Evolutionary conservation across 306 rosid genomes (phyloP), one percentile per base, ranked within the genome.

Genomic region (Potentilla sterilis): DNA sequence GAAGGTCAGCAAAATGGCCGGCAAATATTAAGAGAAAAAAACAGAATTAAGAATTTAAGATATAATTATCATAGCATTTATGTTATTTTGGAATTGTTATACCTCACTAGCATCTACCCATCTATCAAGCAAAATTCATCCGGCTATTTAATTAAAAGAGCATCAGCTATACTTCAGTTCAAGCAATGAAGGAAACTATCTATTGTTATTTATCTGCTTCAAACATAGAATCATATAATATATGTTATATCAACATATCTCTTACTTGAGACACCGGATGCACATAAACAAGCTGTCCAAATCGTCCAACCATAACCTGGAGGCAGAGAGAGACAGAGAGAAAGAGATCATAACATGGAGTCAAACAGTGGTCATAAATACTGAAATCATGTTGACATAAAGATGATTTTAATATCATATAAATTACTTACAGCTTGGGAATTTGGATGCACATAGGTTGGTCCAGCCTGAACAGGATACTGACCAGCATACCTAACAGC

Each of bases 211-310:
- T 0, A 59, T 55, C 61, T n/a, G 61, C 93, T 86, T 91, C 0
- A 32, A 62, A n/a, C 63, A 42, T 37, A 65, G 41, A 51, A 43
- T 44, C 65, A 22, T 18, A 10, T 52, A 62, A 6, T 14, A 7
- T 9, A 6, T 47, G 22, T 38, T 6, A 37, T 38, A 51, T 42
- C 44, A 54, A 5, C 11, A 7, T 57, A n/a, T 67, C 93, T 74
- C 96, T 87, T 91, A 93, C 97, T 69, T 88, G 93, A 75, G 98
- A 79, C 82, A 87, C 84, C 62, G 96, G 96, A 75, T 91, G 97
- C 81, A 85, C 85, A 81, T 93, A 91, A 73, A 93, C 85, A 79
- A 91, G 82, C 83, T 84, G 98, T 82, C 92, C 85, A 7, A 90
- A 79, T 66, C 92, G 91, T 81, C 98, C 96, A 77, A 84, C 88